Percentiles rank a stretch among this genome's conserved stretches.
Evolutionary conservation across 1,139 yeast genomes (phyloP).

Genomic region (Groenewaldozyma auringiensis): DNA sequence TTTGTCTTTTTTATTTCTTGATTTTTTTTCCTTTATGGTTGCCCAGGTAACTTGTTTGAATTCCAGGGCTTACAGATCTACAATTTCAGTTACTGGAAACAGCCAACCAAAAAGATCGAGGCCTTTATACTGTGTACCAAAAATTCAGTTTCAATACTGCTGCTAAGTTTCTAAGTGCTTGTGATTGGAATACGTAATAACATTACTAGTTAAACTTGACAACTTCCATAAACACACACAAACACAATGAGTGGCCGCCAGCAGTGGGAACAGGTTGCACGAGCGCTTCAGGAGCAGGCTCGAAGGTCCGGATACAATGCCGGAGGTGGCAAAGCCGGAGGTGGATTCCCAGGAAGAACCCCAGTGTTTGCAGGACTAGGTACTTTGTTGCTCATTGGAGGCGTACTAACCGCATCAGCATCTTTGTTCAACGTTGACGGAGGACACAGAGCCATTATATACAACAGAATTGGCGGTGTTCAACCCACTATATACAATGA

Average conservation of each 20-base stretch:
- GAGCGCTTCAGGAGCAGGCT: constrained; percentile 57
- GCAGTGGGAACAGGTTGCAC: constrained; percentile 57
- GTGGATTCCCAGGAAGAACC: constrained; percentile 31
- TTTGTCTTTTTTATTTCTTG: too few relatives aligned
- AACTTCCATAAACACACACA: too few relatives aligned
- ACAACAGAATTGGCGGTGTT: constrained; percentile 82
- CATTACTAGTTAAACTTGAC: too few relatives aligned
- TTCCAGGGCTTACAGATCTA: too few relatives aligned
- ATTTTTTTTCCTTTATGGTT: too few relatives aligned
- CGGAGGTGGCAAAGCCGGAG: constrained; percentile 29
- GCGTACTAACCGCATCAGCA: constrained; percentile 56
- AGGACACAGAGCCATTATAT: constrained; percentile 96
- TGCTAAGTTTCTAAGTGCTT: too few relatives aligned
- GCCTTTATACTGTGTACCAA: too few relatives aligned
- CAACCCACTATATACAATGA: constrained; percentile 80
- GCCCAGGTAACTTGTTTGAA: too few relatives aligned
- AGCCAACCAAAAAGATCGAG: too few relatives aligned
- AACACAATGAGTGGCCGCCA: constrained; percentile 19
- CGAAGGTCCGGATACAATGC: constrained; percentile 36
- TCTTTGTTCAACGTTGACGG: constrained; percentile 95
- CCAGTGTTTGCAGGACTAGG: constrained; percentile 65
- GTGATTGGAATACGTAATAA: too few relatives aligned
- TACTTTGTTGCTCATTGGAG: constrained; percentile 71
- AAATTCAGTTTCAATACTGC: too few relatives aligned
- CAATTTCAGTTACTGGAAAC: too few relatives aligned